Evolutionary conservation across 177 flowering plant genomes (phyloP).

Genomic region (Vitis hybrid): DNA sequence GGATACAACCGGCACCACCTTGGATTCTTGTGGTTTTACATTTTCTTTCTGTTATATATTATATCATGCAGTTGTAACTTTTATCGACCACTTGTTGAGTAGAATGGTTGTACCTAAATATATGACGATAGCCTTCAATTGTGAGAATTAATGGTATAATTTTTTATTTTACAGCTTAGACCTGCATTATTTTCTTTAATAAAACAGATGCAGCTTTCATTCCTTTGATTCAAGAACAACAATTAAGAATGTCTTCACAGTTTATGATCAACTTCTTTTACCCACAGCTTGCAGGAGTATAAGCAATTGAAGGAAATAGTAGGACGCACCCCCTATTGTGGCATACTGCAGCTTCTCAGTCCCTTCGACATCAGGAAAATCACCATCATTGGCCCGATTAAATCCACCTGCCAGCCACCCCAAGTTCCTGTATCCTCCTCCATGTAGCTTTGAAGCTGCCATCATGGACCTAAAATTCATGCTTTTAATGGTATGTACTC

Average conservation of each 20-base stretch:
- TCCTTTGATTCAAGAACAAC: neutral
- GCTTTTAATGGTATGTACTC: too few relatives aligned
- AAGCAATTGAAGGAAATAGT: constrained; percentile 71
- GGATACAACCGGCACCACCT: too few relatives aligned
- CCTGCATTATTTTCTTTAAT: too few relatives aligned
- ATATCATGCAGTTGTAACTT: too few relatives aligned
- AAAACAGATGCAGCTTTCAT: neutral
- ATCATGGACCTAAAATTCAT: constrained; percentile 52
- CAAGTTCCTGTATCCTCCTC: constrained; percentile 64
- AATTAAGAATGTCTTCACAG: neutral
- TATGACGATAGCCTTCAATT: too few relatives aligned
- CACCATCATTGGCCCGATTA: constrained; percentile 53
- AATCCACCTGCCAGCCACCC: constrained; percentile 89
- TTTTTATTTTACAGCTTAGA: too few relatives aligned
- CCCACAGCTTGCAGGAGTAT: constrained; percentile 55
- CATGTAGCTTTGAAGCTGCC: constrained; percentile 56
- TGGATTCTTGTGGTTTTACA: too few relatives aligned
- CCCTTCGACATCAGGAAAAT: constrained; percentile 69
- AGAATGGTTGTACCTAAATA: too few relatives aligned
- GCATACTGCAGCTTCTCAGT: constrained; percentile 75
- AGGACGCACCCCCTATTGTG: constrained; percentile 83
- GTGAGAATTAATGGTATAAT: too few relatives aligned
- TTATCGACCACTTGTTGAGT: too few relatives aligned
- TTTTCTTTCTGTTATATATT: too few relatives aligned
- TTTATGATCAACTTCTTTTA: constrained; percentile 14